Conservation (phyloP, 2,329 filamentous ascomycete species). For the Fusarium sp. region DNA sequence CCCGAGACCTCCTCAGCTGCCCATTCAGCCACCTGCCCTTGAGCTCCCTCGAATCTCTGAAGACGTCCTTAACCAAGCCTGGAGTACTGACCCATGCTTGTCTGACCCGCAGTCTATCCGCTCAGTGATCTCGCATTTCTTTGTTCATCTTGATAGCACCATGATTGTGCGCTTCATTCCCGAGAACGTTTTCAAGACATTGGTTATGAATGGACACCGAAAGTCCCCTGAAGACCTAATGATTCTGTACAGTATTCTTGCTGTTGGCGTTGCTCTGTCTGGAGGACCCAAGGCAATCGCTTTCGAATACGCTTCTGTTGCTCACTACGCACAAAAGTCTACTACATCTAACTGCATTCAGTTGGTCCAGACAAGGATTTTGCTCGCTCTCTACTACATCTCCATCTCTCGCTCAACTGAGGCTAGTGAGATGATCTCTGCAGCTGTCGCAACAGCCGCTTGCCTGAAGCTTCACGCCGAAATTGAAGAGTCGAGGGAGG, state of each 20-base stretch:
- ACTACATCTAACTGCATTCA: constrained; percentile 59
- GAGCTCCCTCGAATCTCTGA: constrained; percentile 63
- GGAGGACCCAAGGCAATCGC: constrained; percentile 53
- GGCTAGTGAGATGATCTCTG: constrained; percentile 72
- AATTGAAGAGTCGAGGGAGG: constrained; percentile 59
- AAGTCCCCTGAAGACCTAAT: constrained; percentile 58
- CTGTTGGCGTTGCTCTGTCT: constrained; percentile 54
- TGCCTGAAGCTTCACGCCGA: constrained; percentile 74
- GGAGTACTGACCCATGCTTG: constrained; percentile 63
- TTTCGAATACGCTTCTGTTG: constrained; percentile 61
- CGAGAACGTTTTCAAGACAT: constrained; percentile 54
- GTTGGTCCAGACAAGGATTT: constrained; percentile 73
- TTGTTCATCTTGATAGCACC: constrained; percentile 55
- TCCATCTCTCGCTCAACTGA: constrained; percentile 68
- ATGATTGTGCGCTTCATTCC: constrained; percentile 57
- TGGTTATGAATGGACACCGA: constrained; percentile 51
- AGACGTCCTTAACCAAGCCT: constrained; percentile 60
- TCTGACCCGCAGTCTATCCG: constrained; percentile 56
- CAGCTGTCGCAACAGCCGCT: constrained; percentile 69
- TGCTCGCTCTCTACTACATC: constrained; percentile 74
- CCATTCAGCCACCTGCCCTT: constrained; percentile 51
- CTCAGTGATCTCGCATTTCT: constrained; percentile 56
- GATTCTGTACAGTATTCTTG: constrained; percentile 59
- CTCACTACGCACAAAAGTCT: constrained; percentile 63
- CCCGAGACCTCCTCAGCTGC: constrained; percentile 50